phyloP scores from a whole-genome alignment of 2,329 filamentous ascomycete genomes.

The Emmonsiellopsis sp. region DNA sequence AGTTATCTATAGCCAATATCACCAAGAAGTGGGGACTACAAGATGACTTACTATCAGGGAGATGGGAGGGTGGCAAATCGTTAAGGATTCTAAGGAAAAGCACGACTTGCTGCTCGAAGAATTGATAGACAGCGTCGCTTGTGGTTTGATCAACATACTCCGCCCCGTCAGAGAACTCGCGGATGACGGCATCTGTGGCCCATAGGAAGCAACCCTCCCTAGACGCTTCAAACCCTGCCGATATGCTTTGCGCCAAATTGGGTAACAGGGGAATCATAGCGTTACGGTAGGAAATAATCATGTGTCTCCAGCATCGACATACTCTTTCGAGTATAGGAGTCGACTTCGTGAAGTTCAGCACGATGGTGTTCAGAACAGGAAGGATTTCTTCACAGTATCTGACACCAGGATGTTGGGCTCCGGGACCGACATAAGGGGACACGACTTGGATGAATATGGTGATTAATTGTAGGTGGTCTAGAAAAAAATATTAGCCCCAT shows the following conservation, averaged over 20 bases:
- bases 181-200: slow-evolving; percentile 89
- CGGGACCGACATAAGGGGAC: slow-evolving; percentile 62
- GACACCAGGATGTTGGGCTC: slow-evolving; percentile 76
- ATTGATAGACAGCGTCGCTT: slow-evolving; percentile 79
- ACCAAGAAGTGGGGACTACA: slow-evolving; percentile 2
- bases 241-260: slow-evolving; percentile 78
- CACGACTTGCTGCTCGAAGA: slow-evolving; percentile 88
- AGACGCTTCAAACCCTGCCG: slow-evolving; percentile 72
- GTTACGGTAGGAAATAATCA: slow-evolving; percentile 91
- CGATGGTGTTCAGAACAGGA: slow-evolving; percentile 72
- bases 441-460: slow-evolving; percentile 78
- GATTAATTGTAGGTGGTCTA: slow-evolving; percentile 82
- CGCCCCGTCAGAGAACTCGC: slow-evolving; percentile 86
- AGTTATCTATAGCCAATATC: slow-evolving; percentile 5
- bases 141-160: slow-evolving; percentile 76
- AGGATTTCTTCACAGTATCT: slow-evolving; percentile 96
- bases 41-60: slow-evolving; percentile 53
- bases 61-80: slow-evolving; percentile 65
- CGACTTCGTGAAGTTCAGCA: slow-evolving; percentile 79
- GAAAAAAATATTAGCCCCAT: neutral
- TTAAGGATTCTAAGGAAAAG: slow-evolving; percentile 84
- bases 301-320: slow-evolving; percentile 91
- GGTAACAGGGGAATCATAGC: slow-evolving; percentile 78
- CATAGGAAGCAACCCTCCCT: slow-evolving; percentile 96
- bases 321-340: slow-evolving; percentile 85